These are phyloP conservation scores for Grigorovia humatica DNA, from an alignment of 805 yeast genomes.

Conservation along the genomic window DNA sequence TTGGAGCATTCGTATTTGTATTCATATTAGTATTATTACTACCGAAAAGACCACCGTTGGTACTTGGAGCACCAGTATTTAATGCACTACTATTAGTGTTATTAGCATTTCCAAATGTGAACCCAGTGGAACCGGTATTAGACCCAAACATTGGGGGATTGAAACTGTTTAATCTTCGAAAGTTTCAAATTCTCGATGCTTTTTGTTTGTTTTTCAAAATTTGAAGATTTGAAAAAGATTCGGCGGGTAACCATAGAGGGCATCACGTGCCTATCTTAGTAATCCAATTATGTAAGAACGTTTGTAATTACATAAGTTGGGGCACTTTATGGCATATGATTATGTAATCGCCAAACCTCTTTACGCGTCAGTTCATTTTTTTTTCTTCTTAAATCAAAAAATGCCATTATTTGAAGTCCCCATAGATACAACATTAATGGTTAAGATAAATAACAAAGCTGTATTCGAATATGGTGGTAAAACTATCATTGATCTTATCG, in stretches of 20 bases:
- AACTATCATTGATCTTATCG: constrained; percentile 16
- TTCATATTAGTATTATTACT: not conserved
- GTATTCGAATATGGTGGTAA: constrained; percentile 27
- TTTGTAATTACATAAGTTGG: not conserved
- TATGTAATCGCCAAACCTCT: too few species aligned
- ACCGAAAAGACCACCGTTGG: not conserved
- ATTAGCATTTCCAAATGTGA: constrained; percentile 2
- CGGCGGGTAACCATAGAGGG: too few species aligned
- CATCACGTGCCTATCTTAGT: not conserved
- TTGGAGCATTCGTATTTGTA: constrained; percentile 3
- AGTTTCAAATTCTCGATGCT: not conserved
- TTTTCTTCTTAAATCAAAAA: too few species aligned
- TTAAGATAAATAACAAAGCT: constrained; percentile 11
- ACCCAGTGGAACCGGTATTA: constrained; percentile 1
- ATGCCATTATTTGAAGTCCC: not conserved
- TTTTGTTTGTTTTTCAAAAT: not conserved
- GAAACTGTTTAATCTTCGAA: not conserved
- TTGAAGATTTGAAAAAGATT: too few species aligned
- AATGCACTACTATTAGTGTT: not conserved
- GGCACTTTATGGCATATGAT: not conserved
- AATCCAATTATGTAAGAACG: not conserved
- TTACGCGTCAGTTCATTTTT: not conserved
- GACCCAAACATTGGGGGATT: not conserved
- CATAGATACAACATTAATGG: not conserved
- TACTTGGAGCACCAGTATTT: constrained; percentile 6